These are phyloP conservation scores for Talaromyces borbonicus DNA, from an alignment of 495 filamentous ascomycete species.

Conservation along the genomic window DNA sequence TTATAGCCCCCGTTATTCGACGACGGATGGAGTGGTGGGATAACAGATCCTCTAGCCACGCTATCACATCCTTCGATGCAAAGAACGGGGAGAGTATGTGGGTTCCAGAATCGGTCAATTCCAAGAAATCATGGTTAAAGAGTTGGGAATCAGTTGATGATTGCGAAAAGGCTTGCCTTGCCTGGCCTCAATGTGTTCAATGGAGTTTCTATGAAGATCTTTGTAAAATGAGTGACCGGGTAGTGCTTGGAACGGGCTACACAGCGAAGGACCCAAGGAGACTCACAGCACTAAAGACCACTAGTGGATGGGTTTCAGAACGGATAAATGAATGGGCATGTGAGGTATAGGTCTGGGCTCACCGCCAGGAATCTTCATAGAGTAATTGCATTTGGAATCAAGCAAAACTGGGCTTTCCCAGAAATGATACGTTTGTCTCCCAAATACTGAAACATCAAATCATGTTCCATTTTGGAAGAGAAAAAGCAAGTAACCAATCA, in stretches of 20 bases:
- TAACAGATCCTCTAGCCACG: slow-evolving; percentile 16
- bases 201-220: slow-evolving; percentile 21
- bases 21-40: slow-evolving; percentile 10
- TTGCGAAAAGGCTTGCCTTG: slow-evolving; percentile 16
- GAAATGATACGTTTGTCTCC: no score
- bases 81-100: slow-evolving; percentile 2
- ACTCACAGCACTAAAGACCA: slow-evolving; percentile 16
- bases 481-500: no score
- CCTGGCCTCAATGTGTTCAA: slow-evolving; percentile 20
- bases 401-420: no score
- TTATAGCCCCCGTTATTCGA: slow-evolving; percentile 14
- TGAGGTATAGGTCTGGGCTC: slow-evolving; percentile 4
- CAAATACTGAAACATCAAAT: no score
- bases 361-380: background rate
- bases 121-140: slow-evolving; percentile 12
- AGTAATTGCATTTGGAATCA: no score
- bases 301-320: slow-evolving; percentile 19
- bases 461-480: no score
- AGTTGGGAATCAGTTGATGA: slow-evolving; percentile 18
- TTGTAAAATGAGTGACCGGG: slow-evolving; percentile 14
- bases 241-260: slow-evolving; percentile 10
- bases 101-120: slow-evolving; percentile 13
- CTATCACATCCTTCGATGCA: slow-evolving; percentile 18
- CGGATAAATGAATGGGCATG: slow-evolving; percentile 16
- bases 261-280: slow-evolving; percentile 17